Conservation (phyloP, 2,329 filamentous ascomycete genomes). For the Penicillium sp. region DNA sequence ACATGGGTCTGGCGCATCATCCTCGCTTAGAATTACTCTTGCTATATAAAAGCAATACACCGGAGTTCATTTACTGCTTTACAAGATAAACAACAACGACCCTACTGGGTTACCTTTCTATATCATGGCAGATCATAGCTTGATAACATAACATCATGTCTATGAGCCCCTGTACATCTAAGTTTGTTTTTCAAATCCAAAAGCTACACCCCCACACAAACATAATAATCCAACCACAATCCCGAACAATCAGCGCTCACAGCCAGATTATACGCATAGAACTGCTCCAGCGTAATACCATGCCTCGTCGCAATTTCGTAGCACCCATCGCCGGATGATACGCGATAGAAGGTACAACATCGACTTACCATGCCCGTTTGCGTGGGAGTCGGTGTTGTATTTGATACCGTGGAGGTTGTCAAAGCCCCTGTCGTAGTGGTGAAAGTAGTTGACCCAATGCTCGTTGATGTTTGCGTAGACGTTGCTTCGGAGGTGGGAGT, state of each 20-base stretch:
- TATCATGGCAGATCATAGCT: too few species aligned
- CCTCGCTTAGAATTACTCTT: neutral
- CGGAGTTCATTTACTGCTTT: too few species aligned
- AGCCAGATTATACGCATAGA: constrained; percentile 3
- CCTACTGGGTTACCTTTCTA: too few species aligned
- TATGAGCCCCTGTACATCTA: too few species aligned
- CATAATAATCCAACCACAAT: constrained; percentile 12
- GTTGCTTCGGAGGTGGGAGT: neutral
- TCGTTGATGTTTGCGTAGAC: neutral
- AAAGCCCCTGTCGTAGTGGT: neutral
- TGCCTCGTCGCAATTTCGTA: constrained; percentile 25
- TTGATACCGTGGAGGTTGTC: constrained; percentile 6
- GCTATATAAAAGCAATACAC: constrained; percentile 3
- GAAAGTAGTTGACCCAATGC: too few species aligned
- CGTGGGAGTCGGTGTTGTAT: constrained; percentile 1
- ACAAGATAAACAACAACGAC: too few species aligned
- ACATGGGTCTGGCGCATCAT: constrained; percentile 1
- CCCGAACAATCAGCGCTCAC: neutral
- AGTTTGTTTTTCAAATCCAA: too few species aligned
- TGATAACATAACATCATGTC: too few species aligned
- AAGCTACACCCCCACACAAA: neutral
- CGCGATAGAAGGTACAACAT: constrained; percentile 10
- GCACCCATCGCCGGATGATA: constrained; percentile 1
- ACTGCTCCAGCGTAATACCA: constrained; percentile 8
- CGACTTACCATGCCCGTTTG: constrained; percentile 3